These are phyloP conservation scores for Cinnamomum micranthum DNA, from an alignment of 164 flowering plant species.

Conservation along the genomic window DNA sequence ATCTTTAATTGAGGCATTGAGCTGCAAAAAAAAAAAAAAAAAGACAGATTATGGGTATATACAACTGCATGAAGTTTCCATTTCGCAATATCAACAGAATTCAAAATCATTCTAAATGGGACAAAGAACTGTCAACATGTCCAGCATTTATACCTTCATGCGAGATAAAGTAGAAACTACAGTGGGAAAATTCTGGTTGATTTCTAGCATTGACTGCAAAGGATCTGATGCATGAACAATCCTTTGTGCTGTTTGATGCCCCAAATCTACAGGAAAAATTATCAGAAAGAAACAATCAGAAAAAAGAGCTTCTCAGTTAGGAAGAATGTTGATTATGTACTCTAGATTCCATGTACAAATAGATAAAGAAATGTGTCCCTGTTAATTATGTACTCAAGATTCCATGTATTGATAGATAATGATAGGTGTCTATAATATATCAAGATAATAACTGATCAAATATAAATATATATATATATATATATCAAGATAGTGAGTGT, in stretches of 20 bases:
- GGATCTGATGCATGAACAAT: constrained; percentile 96
- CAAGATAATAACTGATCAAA: too few relatives aligned
- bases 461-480: not conserved
- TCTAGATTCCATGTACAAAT: not conserved
- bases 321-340: not conserved
- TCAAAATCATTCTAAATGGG: not conserved
- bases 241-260: constrained; percentile 96
- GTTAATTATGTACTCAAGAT: not conserved
- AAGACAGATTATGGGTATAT: constrained; percentile 1
- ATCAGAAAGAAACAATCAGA: constrained; percentile 4
- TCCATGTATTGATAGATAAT: not conserved
- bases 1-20: constrained; percentile 82
- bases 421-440: too few relatives aligned
- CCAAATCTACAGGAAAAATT: constrained; percentile 62
- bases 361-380: too few relatives aligned
- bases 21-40: constrained; percentile 47
- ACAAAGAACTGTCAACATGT: not conserved
- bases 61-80: not conserved
- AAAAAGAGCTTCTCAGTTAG: not conserved
- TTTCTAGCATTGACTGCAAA: constrained; percentile 91
- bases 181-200: constrained; percentile 93
- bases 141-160: constrained; percentile 63
- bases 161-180: constrained; percentile 95
- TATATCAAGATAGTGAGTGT: not conserved
- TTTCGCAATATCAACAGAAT: not conserved